These are phyloP conservation scores for Coemansia sp. DNA, from an alignment of 192 early-diverging fungal genomes.

Conservation along the genomic window DNA sequence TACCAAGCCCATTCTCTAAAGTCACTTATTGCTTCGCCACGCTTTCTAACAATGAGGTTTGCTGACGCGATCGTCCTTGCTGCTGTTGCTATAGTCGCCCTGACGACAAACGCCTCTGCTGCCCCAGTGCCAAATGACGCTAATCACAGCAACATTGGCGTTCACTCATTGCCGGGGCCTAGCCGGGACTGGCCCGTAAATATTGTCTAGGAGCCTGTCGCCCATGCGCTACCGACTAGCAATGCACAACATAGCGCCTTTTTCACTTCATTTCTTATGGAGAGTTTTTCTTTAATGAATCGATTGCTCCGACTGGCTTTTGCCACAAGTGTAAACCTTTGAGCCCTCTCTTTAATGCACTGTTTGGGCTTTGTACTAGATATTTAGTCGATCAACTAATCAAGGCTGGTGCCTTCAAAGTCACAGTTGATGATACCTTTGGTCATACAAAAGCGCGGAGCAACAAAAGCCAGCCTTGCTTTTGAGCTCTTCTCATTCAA, in stretches of 20 bases:
- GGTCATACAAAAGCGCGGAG: background rate
- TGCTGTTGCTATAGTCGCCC: slow-evolving; percentile 15
- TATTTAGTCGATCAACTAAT: background rate
- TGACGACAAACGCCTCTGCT: slow-evolving; percentile 15
- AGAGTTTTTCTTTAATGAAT: background rate
- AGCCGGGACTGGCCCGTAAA: slow-evolving; percentile 55
- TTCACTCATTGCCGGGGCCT: slow-evolving; percentile 26
- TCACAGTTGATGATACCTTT: background rate
- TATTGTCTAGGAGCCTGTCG: slow-evolving; percentile 23
- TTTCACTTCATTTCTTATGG: background rate
- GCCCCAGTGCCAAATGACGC: slow-evolving; percentile 14
- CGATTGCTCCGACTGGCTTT: background rate
- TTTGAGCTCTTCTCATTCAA: background rate
- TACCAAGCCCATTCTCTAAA: background rate
- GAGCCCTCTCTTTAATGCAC: background rate
- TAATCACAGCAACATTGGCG: background rate
- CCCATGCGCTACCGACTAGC: background rate
- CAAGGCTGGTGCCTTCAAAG: background rate
- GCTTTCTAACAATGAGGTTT: slow-evolving; percentile 27
- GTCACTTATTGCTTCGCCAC: background rate
- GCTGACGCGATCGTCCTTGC: slow-evolving; percentile 14
- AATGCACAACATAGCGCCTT: background rate
- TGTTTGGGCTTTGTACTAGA: background rate
- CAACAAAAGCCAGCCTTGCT: background rate
- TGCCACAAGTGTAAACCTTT: background rate